Evolutionary conservation across 257 asterid species (phyloP), one percentile per base, ranked within the genome.

Genomic region (Primulina tabacum): DNA sequence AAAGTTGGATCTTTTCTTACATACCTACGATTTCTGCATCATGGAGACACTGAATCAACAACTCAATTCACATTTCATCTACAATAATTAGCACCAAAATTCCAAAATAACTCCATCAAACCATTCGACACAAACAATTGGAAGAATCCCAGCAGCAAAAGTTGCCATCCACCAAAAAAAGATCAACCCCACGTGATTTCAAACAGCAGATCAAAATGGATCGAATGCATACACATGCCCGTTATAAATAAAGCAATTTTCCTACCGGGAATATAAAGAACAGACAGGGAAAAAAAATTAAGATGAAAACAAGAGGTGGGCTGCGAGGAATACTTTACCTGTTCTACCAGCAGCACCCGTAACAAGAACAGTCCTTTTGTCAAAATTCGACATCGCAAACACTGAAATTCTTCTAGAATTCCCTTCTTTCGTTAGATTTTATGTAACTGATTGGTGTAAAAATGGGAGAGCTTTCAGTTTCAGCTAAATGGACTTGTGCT

Each of bases 91-190:
- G 17, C 60, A 56, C 21, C 14, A 2, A 18, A 70, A 60, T 32
- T 62, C 11, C 30, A 21, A 55, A 56, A 62, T 17, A 66, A 70
- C 55, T 34, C 56, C 12, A 28, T 32, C 12, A 20, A 62, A 69
- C 20, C 9, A 64, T 33, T 65, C 68, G 26, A 59, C 61, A 29
- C 38, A 38, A 71, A 61, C 24, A 67, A 65, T 71, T 65, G 14
- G 34, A 16, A 34, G 47, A 61, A 30, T 12, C 61, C 50, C 56
- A 66, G 34, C 16, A 30, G 43, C 29, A 28, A 38, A 9, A 56
- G 29, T 70, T 47, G 5, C 16, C 10, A 68, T 40, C 64, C 70
- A 47, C 20, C 10, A 37, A 67, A 40, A 7, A 12, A 8, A 11
- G 26, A 30, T 6, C 65, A 17, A 33, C 26, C 21, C 12, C n/a